Percentiles rank a stretch among this genome's conserved stretches.
These are phyloP conservation scores for Elsinoe arachidis DNA, from an alignment of 2,329 filamentous ascomycete species.

Conservation along the genomic window DNA sequence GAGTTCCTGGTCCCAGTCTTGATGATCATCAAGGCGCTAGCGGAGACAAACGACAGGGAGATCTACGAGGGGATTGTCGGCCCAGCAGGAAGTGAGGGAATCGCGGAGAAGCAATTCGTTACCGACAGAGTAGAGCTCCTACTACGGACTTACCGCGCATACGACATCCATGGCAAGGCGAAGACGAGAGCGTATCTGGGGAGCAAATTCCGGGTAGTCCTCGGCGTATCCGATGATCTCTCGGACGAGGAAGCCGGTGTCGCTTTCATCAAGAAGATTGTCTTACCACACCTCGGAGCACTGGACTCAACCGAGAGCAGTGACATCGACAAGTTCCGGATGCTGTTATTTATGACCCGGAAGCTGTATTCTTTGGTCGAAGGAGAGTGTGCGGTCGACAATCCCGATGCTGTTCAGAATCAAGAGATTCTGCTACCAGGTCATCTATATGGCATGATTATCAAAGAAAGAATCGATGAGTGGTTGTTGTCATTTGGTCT, in stretches of 20 bases:
- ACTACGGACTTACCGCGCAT: constrained; percentile 85
- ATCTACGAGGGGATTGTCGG: constrained; percentile 93
- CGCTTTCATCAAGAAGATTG: constrained; percentile 82
- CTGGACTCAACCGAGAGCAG: constrained; percentile 74
- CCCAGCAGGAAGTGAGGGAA: constrained; percentile 62
- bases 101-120: constrained; percentile 77
- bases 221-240: constrained; percentile 75
- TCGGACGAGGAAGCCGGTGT: constrained; percentile 82
- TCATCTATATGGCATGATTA: constrained; percentile 86
- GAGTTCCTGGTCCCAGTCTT: constrained; percentile 93
- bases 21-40: constrained; percentile 92
- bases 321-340: constrained; percentile 84
- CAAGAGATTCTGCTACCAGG: constrained; percentile 91
- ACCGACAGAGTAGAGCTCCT: constrained; percentile 90
- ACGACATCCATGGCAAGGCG: constrained; percentile 70
- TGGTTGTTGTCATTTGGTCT: constrained; percentile 59
- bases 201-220: constrained; percentile 79
- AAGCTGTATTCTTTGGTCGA: constrained; percentile 91
- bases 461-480: constrained; percentile 92
- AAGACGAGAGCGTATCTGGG: constrained; percentile 82
- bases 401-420: constrained; percentile 92
- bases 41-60: constrained; percentile 93
- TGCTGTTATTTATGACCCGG: constrained; percentile 90
- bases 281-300: constrained; percentile 84
- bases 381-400: constrained; percentile 86